A percentile compares a stretch with the other conserved stretches of the same genome.
Evolutionary conservation across 2,329 filamentous ascomycete genomes (phyloP).

Genomic region (Xylaria multiplex): DNA sequence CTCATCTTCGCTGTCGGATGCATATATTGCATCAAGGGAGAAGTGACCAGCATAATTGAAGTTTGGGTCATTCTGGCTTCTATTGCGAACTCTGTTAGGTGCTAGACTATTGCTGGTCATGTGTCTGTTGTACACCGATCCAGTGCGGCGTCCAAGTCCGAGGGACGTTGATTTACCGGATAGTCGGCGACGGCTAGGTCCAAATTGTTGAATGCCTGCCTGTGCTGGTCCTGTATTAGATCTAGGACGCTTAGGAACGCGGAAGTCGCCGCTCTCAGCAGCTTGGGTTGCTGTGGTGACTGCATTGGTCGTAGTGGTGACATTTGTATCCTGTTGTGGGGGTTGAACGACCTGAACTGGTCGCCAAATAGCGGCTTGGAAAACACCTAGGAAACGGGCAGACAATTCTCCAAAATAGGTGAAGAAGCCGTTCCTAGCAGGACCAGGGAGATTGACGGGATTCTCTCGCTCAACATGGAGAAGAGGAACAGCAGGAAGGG

Average conservation of each 20-base stretch:
- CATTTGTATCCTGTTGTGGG: not conserved
- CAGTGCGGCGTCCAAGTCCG: not conserved
- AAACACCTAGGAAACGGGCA: not conserved
- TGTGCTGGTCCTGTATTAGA: slow-evolving; percentile 1
- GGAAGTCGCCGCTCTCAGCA: not conserved
- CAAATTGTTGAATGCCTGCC: not conserved
- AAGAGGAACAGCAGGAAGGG: not conserved
- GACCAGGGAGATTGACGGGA: not conserved
- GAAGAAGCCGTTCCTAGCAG: slow-evolving; percentile 18
- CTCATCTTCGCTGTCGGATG: slow-evolving; percentile 21
- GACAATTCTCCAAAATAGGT: slow-evolving; percentile 9
- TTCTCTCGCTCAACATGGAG: not conserved
- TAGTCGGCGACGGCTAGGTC: not conserved
- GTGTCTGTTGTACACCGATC: not conserved
- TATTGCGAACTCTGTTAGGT: not conserved
- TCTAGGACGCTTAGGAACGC: slow-evolving; percentile 22
- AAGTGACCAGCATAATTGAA: slow-evolving; percentile 35
- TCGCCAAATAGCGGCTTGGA: slow-evolving; percentile 15
- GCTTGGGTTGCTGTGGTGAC: slow-evolving; percentile 7
- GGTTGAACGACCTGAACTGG: slow-evolving; percentile 3
- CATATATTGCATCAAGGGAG: slow-evolving; percentile 26
- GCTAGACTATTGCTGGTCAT: not conserved
- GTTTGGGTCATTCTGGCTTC: slow-evolving; percentile 11
- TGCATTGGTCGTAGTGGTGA: not conserved
- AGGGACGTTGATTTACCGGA: not conserved